Evolutionary conservation across 2,329 filamentous ascomycete species (phyloP), one percentile per base, ranked within the genome.

Genomic region (Niveomyces coronatus): DNA sequence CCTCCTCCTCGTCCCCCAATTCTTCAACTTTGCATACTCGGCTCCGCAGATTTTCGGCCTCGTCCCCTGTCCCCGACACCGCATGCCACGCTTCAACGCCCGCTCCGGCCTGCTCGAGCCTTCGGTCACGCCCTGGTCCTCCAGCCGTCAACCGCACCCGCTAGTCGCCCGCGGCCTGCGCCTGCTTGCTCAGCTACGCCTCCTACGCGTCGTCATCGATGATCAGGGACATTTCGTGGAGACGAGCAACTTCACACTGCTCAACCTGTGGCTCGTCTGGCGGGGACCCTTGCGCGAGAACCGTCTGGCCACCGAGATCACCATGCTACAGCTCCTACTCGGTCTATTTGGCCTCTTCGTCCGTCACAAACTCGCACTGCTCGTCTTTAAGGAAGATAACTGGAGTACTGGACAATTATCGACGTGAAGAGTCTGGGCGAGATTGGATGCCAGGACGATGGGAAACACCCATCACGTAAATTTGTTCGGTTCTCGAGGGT

Each of bases 251-350:
- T 72, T 98, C 45, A 98, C 91, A 8, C 74, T 98, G 33, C 69
- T 98, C 48, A 98, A 98, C 56, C 71, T 98, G 40, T 98, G 89
- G 89, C 68, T 98, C 45, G 85, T 96, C 36, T 94, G 87, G 85
- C 81, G 88, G 56, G 91, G 91, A 0, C 88, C 91, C 3, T 74
- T 94, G 69, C 75, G 84, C 45, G 91, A 98, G 58, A 84, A 94
- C 61, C 71, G 76, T 31, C 68, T 98, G 38, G 85, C 86, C 18
- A 66, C 77, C 54, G 85, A 91, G 57, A 71, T 98, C 44, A 73
- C 91, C 31, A 63, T 64, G n/a, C 72, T 95, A 60, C 91, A 98
- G 67, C 65, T 76, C 13, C 59, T 70, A 4, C 74, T 83, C 45
- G 91, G 91, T 7, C 57, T 93, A n/a, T 63, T 85, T 29, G 91